Conservation (phyloP, 2,329 filamentous ascomycete species). For the Aspergillus sp. region DNA sequence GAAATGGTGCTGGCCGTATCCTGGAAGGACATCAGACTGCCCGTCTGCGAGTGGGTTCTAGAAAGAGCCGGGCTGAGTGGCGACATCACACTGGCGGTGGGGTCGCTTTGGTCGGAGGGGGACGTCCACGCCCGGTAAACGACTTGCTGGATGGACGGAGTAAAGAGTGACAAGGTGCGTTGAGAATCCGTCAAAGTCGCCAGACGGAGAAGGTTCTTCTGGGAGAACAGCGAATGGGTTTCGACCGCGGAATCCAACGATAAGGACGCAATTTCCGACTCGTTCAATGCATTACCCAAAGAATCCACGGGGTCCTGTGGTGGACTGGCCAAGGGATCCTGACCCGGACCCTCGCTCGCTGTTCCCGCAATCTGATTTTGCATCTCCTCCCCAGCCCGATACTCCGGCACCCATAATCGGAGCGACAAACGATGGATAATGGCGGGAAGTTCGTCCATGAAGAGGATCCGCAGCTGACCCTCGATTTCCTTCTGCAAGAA, state of each 20-base stretch:
- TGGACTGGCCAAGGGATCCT: conserved; percentile 74
- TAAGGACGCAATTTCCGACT: conserved; percentile 65
- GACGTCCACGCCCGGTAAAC: conserved; percentile 91
- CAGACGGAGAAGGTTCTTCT: conserved; percentile 82
- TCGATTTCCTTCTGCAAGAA: conserved; percentile 96
- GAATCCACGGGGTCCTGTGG: conserved; percentile 76
- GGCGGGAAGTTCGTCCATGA: conserved; percentile 96
- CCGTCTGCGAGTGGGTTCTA: conserved; percentile 56
- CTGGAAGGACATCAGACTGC: conserved; percentile 64
- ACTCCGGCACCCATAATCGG: conserved; percentile 82
- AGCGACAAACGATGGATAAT: conserved; percentile 92
- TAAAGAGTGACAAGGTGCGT: conserved; percentile 82
- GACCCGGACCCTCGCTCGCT: conserved; percentile 50
- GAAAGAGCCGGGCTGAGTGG: conserved; percentile 46
- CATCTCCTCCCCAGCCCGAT: conserved; percentile 58
- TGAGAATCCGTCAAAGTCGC: conserved; percentile 80
- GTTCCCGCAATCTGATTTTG: conserved; percentile 45
- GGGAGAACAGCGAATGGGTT: conserved; percentile 82
- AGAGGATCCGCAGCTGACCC: conserved; percentile 78
- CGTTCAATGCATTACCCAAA: conserved; percentile 67
- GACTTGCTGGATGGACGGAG: conserved; percentile 78
- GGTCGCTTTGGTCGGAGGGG: conserved; percentile 60
- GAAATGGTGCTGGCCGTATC: conserved; percentile 61
- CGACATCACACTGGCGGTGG: conserved; percentile 31
- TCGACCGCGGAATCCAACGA: conserved; percentile 73